phyloP scores from a whole-genome alignment of 2,329 filamentous ascomycete genomes.

The Trichoderma sp. region DNA sequence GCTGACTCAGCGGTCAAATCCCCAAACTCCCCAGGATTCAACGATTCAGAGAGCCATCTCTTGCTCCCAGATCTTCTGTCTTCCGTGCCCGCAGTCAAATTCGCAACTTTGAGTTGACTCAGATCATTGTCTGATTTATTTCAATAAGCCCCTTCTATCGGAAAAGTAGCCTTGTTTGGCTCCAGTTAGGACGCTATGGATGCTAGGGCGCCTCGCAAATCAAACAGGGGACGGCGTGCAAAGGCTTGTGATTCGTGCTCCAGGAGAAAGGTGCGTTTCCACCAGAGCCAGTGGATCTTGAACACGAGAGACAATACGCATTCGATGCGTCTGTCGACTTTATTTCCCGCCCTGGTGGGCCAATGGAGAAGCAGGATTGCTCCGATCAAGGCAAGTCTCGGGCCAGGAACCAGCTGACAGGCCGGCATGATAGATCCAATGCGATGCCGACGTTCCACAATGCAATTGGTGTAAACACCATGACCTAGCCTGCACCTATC shows the following conservation, averaged over 20 bases:
- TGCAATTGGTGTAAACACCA: background rate
- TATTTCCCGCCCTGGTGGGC: background rate
- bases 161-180: too few species aligned
- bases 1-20: background rate
- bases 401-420: background rate
- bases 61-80: background rate
- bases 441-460: conserved; percentile 5
- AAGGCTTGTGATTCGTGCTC: conserved; percentile 2
- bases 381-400: background rate
- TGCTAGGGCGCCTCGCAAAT: background rate
- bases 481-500: background rate
- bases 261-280: background rate
- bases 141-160: background rate
- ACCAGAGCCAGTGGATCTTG: background rate
- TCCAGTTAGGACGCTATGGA: background rate
- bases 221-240: background rate
- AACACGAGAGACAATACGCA: background rate
- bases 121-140: background rate
- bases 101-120: background rate
- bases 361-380: background rate
- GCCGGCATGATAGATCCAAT: background rate
- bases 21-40: background rate
- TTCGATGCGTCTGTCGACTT: background rate
- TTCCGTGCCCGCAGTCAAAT: background rate
- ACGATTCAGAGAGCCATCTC: background rate